phyloP scores from a whole-genome alignment of 148 eudicot species.

The Vaccinium darrowii region DNA sequence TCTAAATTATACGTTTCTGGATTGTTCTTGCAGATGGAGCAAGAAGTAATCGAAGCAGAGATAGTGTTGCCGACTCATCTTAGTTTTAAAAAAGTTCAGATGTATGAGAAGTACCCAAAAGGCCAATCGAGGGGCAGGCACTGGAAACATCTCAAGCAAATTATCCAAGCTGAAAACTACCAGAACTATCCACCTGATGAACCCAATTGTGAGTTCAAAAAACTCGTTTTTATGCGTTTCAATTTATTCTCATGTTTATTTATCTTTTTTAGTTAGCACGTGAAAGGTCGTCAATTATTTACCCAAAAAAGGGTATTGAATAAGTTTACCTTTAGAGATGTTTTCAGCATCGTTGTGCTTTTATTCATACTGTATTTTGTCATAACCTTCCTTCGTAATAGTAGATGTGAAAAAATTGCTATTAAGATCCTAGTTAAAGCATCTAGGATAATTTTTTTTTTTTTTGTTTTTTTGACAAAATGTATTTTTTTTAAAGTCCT shows the following conservation, averaged over 20 bases:
- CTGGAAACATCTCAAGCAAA: constrained; percentile 97
- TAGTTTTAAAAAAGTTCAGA: constrained; percentile 79
- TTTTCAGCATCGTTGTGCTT: no score
- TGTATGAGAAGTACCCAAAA: constrained; percentile 87
- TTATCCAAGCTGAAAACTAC: constrained; percentile 84
- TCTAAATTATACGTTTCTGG: neutral
- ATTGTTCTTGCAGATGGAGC: constrained; percentile 56
- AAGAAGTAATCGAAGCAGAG: constrained; percentile 76
- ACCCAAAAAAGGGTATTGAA: neutral
- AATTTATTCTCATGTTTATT: neutral
- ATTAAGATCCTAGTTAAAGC: no score
- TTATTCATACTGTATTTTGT: no score
- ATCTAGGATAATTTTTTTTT: no score
- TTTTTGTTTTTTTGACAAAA: no score
- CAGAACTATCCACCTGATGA: constrained; percentile 54
- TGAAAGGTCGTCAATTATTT: no score
- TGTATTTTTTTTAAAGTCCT: no score
- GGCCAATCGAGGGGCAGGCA: constrained; percentile 81
- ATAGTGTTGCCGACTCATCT: constrained; percentile 71
- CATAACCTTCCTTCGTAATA: no score
- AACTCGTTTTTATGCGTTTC: neutral
- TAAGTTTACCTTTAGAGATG: neutral
- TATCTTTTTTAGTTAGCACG: neutral
- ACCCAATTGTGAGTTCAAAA: constrained; percentile 67
- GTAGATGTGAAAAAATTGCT: no score